Conservation (phyloP, 2,329 filamentous ascomycete genomes). For the Seiridium unicorne region DNA sequence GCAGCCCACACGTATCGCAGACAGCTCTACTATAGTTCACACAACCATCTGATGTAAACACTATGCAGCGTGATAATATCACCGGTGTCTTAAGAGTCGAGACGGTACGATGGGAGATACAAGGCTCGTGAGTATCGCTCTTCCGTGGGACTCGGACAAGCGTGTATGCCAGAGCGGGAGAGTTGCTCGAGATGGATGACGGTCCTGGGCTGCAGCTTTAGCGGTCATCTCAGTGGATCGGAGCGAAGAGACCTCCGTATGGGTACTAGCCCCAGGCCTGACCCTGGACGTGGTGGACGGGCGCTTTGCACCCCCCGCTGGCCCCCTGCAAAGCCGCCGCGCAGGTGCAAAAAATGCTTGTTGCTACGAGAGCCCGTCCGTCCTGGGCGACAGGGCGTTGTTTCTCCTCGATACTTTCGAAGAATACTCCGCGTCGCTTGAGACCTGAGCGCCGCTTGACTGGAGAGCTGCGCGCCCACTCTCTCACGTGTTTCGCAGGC, state of each 20-base stretch:
- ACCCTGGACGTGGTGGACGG: background rate
- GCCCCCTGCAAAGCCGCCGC: background rate
- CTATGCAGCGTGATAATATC: background rate
- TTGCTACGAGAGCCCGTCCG: background rate
- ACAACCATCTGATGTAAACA: conserved; percentile 2
- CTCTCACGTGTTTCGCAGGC: conserved; percentile 6
- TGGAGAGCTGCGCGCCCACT: background rate
- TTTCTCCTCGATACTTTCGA: conserved; percentile 4
- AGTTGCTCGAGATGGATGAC: conserved; percentile 7
- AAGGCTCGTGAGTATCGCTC: background rate
- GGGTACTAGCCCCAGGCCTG: background rate
- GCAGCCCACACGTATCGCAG: background rate
- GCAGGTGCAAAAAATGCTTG: conserved; percentile 3
- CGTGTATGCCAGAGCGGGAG: conserved; percentile 3
- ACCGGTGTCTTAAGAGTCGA: background rate
- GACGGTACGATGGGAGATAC: background rate
- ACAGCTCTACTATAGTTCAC: background rate
- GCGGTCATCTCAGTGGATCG: conserved; percentile 8
- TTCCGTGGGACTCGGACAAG: background rate
- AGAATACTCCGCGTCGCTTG: background rate
- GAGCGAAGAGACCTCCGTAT: conserved; percentile 7
- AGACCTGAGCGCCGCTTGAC: background rate
- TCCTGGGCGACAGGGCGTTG: conserved; percentile 2
- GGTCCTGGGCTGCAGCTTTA: conserved; percentile 4
- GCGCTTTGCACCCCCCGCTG: background rate